Evolutionary conservation across 2,329 filamentous ascomycete genomes (phyloP).

Genomic region (Aspergillus phoenicis): DNA sequence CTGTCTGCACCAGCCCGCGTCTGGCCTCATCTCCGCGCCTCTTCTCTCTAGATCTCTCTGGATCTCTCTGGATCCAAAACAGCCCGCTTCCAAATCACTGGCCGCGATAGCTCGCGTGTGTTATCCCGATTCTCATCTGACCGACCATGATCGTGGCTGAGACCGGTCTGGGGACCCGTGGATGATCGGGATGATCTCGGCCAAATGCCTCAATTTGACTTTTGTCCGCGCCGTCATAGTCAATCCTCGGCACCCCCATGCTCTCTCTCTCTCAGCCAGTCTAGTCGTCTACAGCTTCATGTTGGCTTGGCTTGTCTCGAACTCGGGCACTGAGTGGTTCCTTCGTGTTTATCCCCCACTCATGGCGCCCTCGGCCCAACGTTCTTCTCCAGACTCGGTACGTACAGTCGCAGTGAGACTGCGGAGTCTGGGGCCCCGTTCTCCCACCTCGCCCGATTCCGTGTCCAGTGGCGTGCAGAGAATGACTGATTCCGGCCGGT

Average conservation of each 20-base stretch:
- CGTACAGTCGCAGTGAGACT: neutral
- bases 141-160: neutral
- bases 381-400: neutral
- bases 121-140: neutral
- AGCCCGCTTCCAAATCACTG: neutral
- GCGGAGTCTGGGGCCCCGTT: constrained; percentile 2
- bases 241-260: neutral
- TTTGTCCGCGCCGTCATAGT: neutral
- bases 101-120: neutral
- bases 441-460: constrained; percentile 2
- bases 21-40: neutral
- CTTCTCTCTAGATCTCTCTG: neutral
- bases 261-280: neutral
- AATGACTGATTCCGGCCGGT: constrained; percentile 17
- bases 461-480: neutral
- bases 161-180: neutral
- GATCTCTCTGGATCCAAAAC: neutral
- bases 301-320: neutral
- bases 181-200: neutral
- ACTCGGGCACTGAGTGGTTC: neutral
- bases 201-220: constrained; percentile 1
- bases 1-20: neutral
- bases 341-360: neutral
- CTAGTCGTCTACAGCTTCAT: neutral
- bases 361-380: neutral